Base-by-base conservation (phyloP, 2,329 filamentous ascomycete species). In the Calonectria pseudoturangicola region DNA sequence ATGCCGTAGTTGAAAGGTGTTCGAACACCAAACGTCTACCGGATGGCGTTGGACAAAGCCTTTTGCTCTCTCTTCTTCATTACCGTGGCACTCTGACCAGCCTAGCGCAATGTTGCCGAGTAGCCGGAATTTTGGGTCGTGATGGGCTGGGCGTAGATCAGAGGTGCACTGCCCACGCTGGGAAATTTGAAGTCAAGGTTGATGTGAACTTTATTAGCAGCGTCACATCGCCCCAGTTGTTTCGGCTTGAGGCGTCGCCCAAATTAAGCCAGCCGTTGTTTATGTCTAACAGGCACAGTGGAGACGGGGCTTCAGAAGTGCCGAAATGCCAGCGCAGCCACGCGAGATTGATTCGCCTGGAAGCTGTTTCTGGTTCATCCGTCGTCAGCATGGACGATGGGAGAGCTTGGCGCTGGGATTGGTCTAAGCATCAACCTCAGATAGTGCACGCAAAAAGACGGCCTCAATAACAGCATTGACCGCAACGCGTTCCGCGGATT, bases 131-230 rank as follows among this genome's bases (percentile, higher is more conserved):
- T 58, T 16, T 58, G 54, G n/a, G 27, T 10, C 45, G 33, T 9
- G 43, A 18, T 27, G 33, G 54, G 27, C 36, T 27, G 39, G 33
- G 54, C 21, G 54, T 60, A 39, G 33, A 60, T 60, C 54, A 27
- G 8, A 0, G 15, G 54, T 60, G 54, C 54, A 60, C 54, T 28
- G 54, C 54, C 54, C 54, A 43, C 16, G 54, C 33, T 21, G 54
- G 54, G 54, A 60, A 60, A 60, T 60, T 60, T 60, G 54, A 60
- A 30, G 54, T 27, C 33, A 28, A 60, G 54, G 54, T 27, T 39
- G 27, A 60, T 41, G 54, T 33, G 39, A 60, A 60, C 54, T 10
- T 41, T 60, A 60, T 60, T 60, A 41, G 36, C 54, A 39, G 39
- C 21, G 54, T 60, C 39, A 33, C 33, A 60, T 25, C 30, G 54